Evolutionary conservation across 1,139 yeast genomes (phyloP).

Genomic region (Pichia sp.): DNA sequence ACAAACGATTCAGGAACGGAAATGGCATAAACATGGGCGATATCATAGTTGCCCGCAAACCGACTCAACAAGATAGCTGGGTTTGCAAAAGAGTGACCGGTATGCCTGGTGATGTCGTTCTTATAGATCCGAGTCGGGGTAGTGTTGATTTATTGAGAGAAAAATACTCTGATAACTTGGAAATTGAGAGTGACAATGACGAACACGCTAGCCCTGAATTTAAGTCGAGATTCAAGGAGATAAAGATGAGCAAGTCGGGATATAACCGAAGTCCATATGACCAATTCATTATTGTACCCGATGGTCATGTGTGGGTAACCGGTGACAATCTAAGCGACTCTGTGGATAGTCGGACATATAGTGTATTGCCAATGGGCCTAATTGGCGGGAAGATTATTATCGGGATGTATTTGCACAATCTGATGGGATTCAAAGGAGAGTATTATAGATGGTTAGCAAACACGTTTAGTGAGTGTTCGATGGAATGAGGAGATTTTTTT

Average conservation of each 20-base stretch:
- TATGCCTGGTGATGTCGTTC: slow-evolving; percentile 86
- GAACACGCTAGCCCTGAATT: background rate
- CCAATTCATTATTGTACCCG: slow-evolving; percentile 64
- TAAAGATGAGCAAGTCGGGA: slow-evolving; percentile 19
- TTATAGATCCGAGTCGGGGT: slow-evolving; percentile 71
- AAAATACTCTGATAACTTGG: background rate
- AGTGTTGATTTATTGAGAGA: slow-evolving; percentile 20
- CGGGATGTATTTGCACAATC: slow-evolving; percentile 28
- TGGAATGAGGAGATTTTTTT: background rate
- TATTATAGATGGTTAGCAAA: slow-evolving; percentile 16
- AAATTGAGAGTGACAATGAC: background rate
- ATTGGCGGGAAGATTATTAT: slow-evolving; percentile 72
- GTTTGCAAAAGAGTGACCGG: slow-evolving; percentile 93
- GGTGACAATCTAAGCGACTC: slow-evolving; percentile 90
- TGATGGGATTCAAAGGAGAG: slow-evolving; percentile 19
- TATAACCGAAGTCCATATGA: slow-evolving; percentile 33
- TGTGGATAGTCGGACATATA: slow-evolving; percentile 86
- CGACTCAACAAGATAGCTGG: slow-evolving; percentile 79
- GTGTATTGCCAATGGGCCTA: slow-evolving; percentile 81
- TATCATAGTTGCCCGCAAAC: slow-evolving; percentile 81
- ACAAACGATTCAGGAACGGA: slow-evolving; percentile 58
- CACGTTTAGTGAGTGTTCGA: slow-evolving; percentile 10
- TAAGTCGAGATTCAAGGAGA: slow-evolving; percentile 9
- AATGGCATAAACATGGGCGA: slow-evolving; percentile 72
- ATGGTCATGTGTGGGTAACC: slow-evolving; percentile 95